Evolutionary conservation across 148 eudicot species (phyloP).

Genomic region (Persicaria maculosa): DNA sequence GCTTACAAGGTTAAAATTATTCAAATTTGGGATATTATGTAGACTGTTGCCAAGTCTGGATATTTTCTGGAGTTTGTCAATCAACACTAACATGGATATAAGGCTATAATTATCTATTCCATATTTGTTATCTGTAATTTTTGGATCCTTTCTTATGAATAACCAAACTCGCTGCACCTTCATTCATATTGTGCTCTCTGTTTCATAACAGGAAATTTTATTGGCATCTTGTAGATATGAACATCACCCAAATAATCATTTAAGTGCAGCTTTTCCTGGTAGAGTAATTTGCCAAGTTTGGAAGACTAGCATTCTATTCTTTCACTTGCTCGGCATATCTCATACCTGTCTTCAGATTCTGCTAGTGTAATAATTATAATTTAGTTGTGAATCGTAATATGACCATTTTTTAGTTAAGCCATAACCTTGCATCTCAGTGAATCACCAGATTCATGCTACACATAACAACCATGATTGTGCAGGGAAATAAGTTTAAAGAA

Average conservation of each 20-base stretch:
- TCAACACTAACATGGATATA: not conserved
- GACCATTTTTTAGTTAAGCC: not conserved
- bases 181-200: slow-evolving; percentile 4
- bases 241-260: not conserved
- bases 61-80: not conserved
- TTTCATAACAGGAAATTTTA: not conserved
- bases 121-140: not conserved
- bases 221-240: not conserved
- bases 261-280: not conserved
- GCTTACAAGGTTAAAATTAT: not conserved
- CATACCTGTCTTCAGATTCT: not conserved
- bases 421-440: not conserved
- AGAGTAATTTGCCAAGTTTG: not conserved
- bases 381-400: not conserved
- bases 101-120: not conserved
- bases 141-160: not conserved
- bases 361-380: not conserved
- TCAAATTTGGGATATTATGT: not conserved
- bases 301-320: not conserved
- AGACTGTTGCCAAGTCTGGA: not conserved
- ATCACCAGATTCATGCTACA: not conserved
- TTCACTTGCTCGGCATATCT: not conserved
- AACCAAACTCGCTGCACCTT: not conserved
- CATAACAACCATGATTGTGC: slow-evolving; percentile 17
- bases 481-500: slow-evolving; percentile 75